Evolutionary conservation across 768 basidiomycete genomes (phyloP).

Genomic region (Kwoniella newhampshirensis): DNA sequence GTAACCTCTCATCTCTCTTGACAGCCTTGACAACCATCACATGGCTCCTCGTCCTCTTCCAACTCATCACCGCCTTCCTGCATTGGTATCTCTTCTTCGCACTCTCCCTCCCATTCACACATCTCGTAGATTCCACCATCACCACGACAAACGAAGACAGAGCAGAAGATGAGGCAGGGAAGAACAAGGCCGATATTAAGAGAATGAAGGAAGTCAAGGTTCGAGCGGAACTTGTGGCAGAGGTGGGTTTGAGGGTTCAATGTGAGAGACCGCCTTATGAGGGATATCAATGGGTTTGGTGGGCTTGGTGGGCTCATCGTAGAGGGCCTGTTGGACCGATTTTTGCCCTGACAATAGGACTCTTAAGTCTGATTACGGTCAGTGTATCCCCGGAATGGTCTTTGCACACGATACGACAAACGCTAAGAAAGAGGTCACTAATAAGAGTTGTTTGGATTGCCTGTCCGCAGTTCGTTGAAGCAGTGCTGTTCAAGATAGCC

Average conservation of each 20-base stretch:
- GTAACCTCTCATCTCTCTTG: slow-evolving; percentile 15
- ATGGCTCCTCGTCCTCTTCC: slow-evolving; percentile 33
- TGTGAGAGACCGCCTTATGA: slow-evolving; percentile 51
- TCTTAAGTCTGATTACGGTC: slow-evolving; percentile 26
- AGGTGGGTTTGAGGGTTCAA: slow-evolving; percentile 37
- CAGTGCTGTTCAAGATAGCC: slow-evolving; percentile 24
- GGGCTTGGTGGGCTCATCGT: slow-evolving; percentile 44
- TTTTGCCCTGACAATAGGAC: slow-evolving; percentile 16
- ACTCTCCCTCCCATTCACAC: slow-evolving; percentile 36
- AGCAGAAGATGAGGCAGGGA: slow-evolving; percentile 74
- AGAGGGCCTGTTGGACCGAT: slow-evolving; percentile 30
- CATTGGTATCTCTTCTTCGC: slow-evolving; percentile 46
- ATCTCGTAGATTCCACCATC: slow-evolving; percentile 13
- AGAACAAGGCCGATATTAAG: slow-evolving; percentile 29
- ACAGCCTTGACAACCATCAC: slow-evolving; percentile 26
- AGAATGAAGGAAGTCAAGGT: not conserved
- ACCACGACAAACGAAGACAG: slow-evolving; percentile 39
- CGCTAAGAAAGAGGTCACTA: too few relatives aligned
- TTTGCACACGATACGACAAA: too few relatives aligned
- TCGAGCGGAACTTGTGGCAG: slow-evolving; percentile 1
- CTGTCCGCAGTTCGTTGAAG: slow-evolving; percentile 20
- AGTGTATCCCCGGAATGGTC: too few relatives aligned
- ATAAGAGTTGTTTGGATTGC: too few relatives aligned
- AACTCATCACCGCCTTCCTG: slow-evolving; percentile 28
- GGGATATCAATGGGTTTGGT: slow-evolving; percentile 44